Evolutionary conservation across 2,329 filamentous ascomycete genomes (phyloP), one percentile per base, ranked within the genome.

Genomic region (Fusarium denticulatum): DNA sequence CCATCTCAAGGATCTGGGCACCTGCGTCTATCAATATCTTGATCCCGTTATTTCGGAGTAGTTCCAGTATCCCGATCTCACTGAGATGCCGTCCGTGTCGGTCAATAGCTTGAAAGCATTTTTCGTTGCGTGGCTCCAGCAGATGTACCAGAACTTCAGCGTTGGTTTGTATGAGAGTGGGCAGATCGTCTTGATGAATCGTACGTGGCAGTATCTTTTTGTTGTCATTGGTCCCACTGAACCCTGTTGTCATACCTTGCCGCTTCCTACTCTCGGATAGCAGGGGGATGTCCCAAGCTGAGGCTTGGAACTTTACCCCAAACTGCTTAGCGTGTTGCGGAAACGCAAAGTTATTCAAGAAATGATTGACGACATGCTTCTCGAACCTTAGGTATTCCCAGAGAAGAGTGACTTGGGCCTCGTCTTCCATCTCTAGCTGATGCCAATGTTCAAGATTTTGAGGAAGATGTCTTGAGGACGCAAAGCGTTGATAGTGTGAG

Each of bases 161-260:
- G 64, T 91, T 93, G 0, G 90, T 93, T 52, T 92, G 88, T 0
- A 80, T 75, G 0, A 93, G 83, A 0, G 83, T 79, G 0, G 84
- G 81, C 0, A 94, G 83, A 66, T 94, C 91, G 1, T 88, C 80
- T 58, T 94, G 91, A 26, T 82, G 79, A 26, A 94, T 89, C 0
- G 85, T 89, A n/a, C 90, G 78, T 0, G 92, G 92, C 0, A 94
- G 80, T 39, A 92, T 83, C 0, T 80, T 82, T 42, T 86, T 84
- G 26, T 88, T 90, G 76, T 94, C 92, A 49, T 93, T 94, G 0
- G 92, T 94, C 0, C 92, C 92, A 13, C 89, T 92, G 77, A 95
- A 94, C 0, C 92, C 92, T 0, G 91, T 93, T 0, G 91, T 92
- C 4, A 86, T 40, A 10, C 50, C 24, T 3, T 34, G 52, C 8